Conservation (phyloP, 2,329 filamentous ascomycete species). For the Thielaviopsis musarum region DNA sequence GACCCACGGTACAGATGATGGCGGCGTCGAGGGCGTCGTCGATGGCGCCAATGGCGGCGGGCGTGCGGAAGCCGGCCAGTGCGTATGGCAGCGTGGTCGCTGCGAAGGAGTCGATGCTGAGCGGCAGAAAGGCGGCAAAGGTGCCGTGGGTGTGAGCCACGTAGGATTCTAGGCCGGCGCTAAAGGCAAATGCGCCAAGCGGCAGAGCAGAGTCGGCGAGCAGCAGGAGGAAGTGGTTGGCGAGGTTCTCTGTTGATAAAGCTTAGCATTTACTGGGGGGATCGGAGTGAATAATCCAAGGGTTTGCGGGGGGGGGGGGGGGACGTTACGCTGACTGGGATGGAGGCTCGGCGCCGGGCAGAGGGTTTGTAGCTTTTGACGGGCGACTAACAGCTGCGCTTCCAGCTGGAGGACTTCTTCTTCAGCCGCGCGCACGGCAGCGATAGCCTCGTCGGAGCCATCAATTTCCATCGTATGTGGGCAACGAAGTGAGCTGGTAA, state of each 20-base stretch:
- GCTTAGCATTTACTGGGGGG: background rate
- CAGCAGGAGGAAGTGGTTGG: constrained; percentile 53
- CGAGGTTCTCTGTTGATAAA: constrained; percentile 8
- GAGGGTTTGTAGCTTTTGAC: background rate
- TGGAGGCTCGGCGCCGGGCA: background rate
- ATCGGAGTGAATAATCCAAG: too few relatives aligned
- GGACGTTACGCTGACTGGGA: background rate
- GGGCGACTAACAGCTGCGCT: background rate
- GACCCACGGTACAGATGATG: constrained; percentile 62
- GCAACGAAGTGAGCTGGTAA: background rate
- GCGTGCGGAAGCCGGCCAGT: constrained; percentile 45
- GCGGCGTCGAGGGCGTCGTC: constrained; percentile 66
- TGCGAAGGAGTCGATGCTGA: constrained; percentile 56
- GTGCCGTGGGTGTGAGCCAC: constrained; percentile 45
- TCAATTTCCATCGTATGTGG: background rate
- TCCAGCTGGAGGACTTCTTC: constrained; percentile 7
- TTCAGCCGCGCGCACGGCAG: constrained; percentile 1
- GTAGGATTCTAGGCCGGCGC: constrained; percentile 66
- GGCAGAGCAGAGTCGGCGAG: constrained; percentile 70
- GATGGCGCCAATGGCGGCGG: constrained; percentile 33
- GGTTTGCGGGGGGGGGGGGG: background rate
- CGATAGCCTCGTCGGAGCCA: background rate
- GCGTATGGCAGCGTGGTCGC: constrained; percentile 60
- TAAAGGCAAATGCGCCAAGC: constrained; percentile 76
- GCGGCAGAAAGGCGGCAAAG: constrained; percentile 50